Conservation (phyloP, 176 grass and related monocot genomes). For the Guadua angustifolia region DNA sequence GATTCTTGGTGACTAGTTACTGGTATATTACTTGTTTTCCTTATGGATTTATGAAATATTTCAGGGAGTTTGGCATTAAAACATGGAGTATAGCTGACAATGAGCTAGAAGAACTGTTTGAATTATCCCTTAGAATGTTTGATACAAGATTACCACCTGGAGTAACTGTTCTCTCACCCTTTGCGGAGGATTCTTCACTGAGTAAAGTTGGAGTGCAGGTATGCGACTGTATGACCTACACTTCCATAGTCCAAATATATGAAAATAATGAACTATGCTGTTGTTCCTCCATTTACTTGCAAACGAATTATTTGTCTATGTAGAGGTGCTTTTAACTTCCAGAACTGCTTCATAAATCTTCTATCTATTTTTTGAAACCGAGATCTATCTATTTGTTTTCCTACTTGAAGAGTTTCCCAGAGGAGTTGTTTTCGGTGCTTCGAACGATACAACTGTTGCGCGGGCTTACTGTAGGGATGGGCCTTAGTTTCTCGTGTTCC, state of each 20-base stretch:
- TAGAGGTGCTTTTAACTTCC: constrained; percentile 17
- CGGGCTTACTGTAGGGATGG: constrained; percentile 84
- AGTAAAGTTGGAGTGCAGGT: constrained; percentile 82
- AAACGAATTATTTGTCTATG: not conserved
- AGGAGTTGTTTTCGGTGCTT: constrained; percentile 85
- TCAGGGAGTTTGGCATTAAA: constrained; percentile 84
- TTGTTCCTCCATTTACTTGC: constrained; percentile 25
- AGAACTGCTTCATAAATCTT: constrained; percentile 18
- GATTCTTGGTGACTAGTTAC: not conserved
- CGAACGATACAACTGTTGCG: constrained; percentile 89
- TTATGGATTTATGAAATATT: constrained; percentile 42
- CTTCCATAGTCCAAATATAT: not conserved
- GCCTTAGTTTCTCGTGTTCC: constrained; percentile 81
- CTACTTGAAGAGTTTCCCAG: constrained; percentile 73
- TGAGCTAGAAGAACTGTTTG: constrained; percentile 67
- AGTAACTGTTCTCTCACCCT: constrained; percentile 75
- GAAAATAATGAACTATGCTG: not conserved
- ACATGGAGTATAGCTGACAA: constrained; percentile 66
- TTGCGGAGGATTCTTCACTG: constrained; percentile 80
- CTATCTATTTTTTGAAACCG: not conserved
- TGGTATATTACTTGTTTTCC: constrained; percentile 16
- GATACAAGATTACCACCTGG: constrained; percentile 97
- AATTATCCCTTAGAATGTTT: constrained; percentile 79
- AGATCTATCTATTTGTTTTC: constrained; percentile 9
- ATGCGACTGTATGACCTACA: not conserved